These are phyloP conservation scores for Trichosanthes truncata DNA, from an alignment of 306 rosid genomes.

Conservation along the genomic window DNA sequence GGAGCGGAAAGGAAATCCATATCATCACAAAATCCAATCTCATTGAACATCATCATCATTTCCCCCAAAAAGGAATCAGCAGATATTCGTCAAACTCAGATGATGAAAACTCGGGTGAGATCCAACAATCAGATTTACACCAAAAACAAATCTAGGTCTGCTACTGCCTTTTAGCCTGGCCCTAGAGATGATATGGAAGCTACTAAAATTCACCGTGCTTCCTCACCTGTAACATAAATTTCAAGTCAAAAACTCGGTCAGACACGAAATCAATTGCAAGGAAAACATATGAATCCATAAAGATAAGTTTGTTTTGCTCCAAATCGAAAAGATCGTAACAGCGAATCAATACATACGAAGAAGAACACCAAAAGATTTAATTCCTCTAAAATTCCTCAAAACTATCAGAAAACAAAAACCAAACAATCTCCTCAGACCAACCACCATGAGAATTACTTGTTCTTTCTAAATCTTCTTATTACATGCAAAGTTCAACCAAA, in stretches of 20 bases:
- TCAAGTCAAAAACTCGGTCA: background rate
- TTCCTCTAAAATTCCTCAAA: background rate
- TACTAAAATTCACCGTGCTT: background rate
- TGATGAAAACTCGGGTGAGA: background rate
- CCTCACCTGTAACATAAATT: background rate
- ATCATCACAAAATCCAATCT: constrained; percentile 49
- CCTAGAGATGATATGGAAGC: background rate
- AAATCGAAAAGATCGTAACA: background rate
- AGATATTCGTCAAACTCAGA: background rate
- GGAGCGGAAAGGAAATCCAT: constrained; percentile 46
- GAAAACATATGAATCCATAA: background rate
- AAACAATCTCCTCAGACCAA: background rate
- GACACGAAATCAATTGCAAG: background rate
- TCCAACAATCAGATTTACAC: background rate
- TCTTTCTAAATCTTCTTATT: background rate
- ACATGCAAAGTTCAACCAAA: background rate
- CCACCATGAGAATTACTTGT: background rate
- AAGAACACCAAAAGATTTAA: background rate
- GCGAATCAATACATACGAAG: background rate
- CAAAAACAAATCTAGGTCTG: background rate
- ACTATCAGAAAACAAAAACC: background rate
- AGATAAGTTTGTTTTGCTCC: background rate
- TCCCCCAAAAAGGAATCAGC: background rate
- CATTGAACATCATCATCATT: constrained; percentile 54
- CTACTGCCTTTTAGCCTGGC: background rate